Base-by-base conservation (phyloP, 2,329 filamentous ascomycete species). In the Calonectria crousiana region DNA sequence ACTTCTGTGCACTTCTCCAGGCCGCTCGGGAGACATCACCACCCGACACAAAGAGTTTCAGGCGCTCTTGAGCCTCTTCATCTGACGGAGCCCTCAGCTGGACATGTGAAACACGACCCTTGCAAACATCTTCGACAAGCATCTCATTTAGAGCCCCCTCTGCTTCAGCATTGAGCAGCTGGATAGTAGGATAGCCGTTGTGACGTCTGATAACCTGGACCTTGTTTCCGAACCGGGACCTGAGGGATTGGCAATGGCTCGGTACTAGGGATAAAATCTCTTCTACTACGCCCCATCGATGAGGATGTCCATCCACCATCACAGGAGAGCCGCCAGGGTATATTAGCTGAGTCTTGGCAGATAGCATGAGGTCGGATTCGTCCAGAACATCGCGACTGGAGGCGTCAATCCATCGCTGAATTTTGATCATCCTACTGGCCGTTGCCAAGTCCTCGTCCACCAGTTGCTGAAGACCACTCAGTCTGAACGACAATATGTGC, bases 351-450 rank as follows among this genome's bases (percentile, higher is more conserved):
- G 89, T 91, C 41, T 87, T 88, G 0, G 88, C 85, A 0, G 87
- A 87, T 0, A 92, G 81, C 0, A 88, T 91, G 49, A 88, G 86
- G 74, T 92, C 90, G 2, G 88, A 92, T 78, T 94, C 93, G 74
- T 94, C 93, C 0, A 94, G 82, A 0, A 94, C 85, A 78, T 95
- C 92, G 0, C 92, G 87, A 3, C 87, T 89, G 2, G 84, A 78
- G 0, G 74, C 72, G 3, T 89, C 84, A 8, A 94, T 79, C 84
- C 88, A 90, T 0, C 81, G 72, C 34, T 93, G 90, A 0, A 87
- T 85, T 0, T 82, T 80, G 2, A 92, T 83, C 87, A 94, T 90
- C 1, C 76, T 78, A 0, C 76, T 79, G 0, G 89, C 88, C 41
- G 88, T 83, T 0, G 81, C 67, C 0, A 86, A 69, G 3, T 86